These are phyloP conservation scores for Allium fistulosum DNA, from an alignment of 106 monocot genomes.

Conservation along the genomic window DNA sequence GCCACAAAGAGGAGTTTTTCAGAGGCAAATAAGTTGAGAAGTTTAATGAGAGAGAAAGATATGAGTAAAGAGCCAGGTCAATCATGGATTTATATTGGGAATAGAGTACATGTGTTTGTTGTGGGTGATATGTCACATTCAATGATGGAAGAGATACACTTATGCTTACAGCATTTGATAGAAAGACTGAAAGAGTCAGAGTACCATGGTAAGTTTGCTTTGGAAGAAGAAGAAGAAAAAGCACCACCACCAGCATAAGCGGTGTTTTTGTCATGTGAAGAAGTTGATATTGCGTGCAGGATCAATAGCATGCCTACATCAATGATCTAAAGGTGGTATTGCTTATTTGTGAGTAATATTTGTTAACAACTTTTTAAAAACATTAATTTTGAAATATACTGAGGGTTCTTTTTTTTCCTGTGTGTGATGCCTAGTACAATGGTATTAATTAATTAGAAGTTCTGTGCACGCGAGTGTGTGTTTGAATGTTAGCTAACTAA, in stretches of 20 bases:
- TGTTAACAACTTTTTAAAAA: no score
- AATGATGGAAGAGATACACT: constrained; percentile 28
- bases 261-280: no score
- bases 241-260: not conserved
- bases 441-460: no score
- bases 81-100: constrained; percentile 74
- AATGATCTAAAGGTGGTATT: no score
- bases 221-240: constrained; percentile 44
- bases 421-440: no score
- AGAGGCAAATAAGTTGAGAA: constrained; percentile 33
- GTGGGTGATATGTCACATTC: constrained; percentile 45
- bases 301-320: no score
- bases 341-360: no score
- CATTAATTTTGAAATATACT: no score
- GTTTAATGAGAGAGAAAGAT: constrained; percentile 40
- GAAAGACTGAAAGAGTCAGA: constrained; percentile 50
- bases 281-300: no score
- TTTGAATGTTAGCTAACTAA: no score
- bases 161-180: constrained; percentile 40
- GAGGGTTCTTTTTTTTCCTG: no score
- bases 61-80: constrained; percentile 42
- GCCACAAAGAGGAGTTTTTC: constrained; percentile 41
- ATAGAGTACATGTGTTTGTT: constrained; percentile 44
- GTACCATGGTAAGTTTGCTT: constrained; percentile 30
- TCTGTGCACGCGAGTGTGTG: no score